Conservation (phyloP, 805 yeast species). For the Teunomyces tritomae region DNA sequence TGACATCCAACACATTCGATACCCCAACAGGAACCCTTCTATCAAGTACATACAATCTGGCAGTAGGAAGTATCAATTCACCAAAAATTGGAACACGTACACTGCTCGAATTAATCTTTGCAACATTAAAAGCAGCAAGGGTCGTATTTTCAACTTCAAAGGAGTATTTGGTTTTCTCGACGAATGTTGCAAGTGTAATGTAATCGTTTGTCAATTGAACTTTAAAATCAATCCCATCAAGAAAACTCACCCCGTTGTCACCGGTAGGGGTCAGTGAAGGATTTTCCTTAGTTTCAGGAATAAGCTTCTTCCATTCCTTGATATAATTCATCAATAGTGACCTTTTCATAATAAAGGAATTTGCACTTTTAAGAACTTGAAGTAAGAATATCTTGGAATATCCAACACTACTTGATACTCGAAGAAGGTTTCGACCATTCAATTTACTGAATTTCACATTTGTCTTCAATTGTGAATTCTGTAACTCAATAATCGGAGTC, state of each 20-base stretch:
- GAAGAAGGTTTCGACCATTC: slow-evolving; percentile 12
- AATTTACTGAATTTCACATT: slow-evolving; percentile 11
- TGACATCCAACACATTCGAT: slow-evolving; percentile 43
- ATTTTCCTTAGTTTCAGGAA: neutral
- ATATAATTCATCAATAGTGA: slow-evolving; percentile 8
- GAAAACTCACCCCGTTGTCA: neutral
- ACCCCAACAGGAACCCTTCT: slow-evolving; percentile 40
- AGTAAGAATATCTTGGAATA: slow-evolving; percentile 30
- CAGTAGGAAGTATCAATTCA: slow-evolving; percentile 39
- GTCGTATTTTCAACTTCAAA: slow-evolving; percentile 34
- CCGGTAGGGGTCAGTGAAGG: neutral
- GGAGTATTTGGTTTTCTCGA: slow-evolving; percentile 30
- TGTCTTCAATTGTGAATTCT: slow-evolving; percentile 24
- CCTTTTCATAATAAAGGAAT: slow-evolving; percentile 10
- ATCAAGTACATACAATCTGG: slow-evolving; percentile 39
- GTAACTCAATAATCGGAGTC: slow-evolving; percentile 19
- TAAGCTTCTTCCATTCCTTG: slow-evolving; percentile 7
- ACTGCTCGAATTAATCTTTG: slow-evolving; percentile 8
- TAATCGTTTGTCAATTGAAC: slow-evolving; percentile 30
- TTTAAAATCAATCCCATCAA: slow-evolving; percentile 19
- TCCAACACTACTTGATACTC: slow-evolving; percentile 21
- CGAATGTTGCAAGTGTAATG: slow-evolving; percentile 32
- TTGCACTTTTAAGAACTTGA: slow-evolving; percentile 18
- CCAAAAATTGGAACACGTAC: slow-evolving; percentile 35
- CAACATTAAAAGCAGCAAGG: slow-evolving; percentile 22